Evolutionary conservation across 2,329 filamentous ascomycete species (phyloP).

Genomic region (Alternaria atra): DNA sequence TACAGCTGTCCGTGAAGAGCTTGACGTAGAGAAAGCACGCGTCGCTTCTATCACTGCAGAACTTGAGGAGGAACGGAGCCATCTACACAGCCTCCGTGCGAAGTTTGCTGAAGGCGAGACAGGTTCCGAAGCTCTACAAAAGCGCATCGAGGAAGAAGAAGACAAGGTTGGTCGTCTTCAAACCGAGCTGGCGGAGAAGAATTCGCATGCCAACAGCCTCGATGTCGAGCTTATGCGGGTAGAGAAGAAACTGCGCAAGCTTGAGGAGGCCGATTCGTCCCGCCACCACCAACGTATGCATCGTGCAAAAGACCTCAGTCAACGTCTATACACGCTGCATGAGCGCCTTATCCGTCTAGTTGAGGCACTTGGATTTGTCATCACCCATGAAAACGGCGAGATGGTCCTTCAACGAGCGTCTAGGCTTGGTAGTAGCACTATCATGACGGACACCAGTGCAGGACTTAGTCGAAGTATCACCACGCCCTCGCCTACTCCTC

Average conservation of each 20-base stretch:
- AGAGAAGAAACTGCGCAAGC: conserved; percentile 69
- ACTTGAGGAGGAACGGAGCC: conserved; percentile 71
- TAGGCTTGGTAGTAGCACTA: conserved; percentile 61
- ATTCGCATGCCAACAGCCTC: conserved; percentile 77
- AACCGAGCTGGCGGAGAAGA: conserved; percentile 76
- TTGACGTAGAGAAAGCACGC: conserved; percentile 59
- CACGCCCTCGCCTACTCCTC: conserved; percentile 62
- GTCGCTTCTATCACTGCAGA: conserved; percentile 59
- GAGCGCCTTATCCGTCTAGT: conserved; percentile 84
- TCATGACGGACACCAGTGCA: conserved; percentile 51
- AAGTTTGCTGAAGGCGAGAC: conserved; percentile 85
- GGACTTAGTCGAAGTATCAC: conserved; percentile 60
- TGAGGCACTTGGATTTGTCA: conserved; percentile 84
- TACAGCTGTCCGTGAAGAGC: conserved; percentile 52
- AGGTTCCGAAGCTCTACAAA: conserved; percentile 79
- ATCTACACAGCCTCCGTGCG: conserved; percentile 72
- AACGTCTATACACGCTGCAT: conserved; percentile 82
- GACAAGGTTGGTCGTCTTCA: conserved; percentile 71
- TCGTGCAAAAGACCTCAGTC: conserved; percentile 83
- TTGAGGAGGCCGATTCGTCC: conserved; percentile 56
- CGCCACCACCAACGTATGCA: conserved; percentile 75
- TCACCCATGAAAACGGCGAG: conserved; percentile 75
- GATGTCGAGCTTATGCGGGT: conserved; percentile 77
- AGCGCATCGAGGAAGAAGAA: conserved; percentile 79
- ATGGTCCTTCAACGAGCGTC: conserved; percentile 79